Percentiles rank a stretch among this genome's conserved stretches.
Evolutionary conservation across 805 yeast species (phyloP).

Genomic region (Pichia heedii): DNA sequence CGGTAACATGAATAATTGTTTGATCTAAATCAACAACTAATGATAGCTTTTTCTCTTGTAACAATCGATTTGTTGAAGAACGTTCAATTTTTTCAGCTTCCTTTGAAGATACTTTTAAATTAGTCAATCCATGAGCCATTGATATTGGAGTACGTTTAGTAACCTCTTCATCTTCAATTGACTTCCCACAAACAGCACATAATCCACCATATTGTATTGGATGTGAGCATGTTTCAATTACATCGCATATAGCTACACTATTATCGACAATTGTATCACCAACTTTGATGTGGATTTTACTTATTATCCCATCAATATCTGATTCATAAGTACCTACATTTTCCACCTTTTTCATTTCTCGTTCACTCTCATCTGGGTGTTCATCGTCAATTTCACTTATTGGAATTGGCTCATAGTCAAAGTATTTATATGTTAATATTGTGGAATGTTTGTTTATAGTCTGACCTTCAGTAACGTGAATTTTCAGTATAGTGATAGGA

Average conservation of each 20-base stretch:
- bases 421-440: constrained; percentile 53
- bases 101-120: constrained; percentile 69
- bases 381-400: constrained; percentile 32
- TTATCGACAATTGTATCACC: constrained; percentile 54
- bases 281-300: constrained; percentile 37
- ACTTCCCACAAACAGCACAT: constrained; percentile 86
- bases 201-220: constrained; percentile 91
- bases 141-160: constrained; percentile 71
- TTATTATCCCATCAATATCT: constrained; percentile 68
- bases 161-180: constrained; percentile 61
- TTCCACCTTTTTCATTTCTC: constrained; percentile 44
- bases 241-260: constrained; percentile 38
- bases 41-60: constrained; percentile 60
- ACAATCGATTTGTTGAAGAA: constrained; percentile 49
- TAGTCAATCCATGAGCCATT: constrained; percentile 84
- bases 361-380: constrained; percentile 31
- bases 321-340: constrained; percentile 70
- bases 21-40: constrained; percentile 95
- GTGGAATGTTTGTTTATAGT: constrained; percentile 42
- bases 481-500: constrained; percentile 55
- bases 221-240: constrained; percentile 83
- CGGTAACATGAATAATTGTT: constrained; percentile 95
- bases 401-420: constrained; percentile 55
- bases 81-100: constrained; percentile 85
- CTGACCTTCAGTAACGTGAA: constrained; percentile 38